A percentile compares a stretch with the other conserved stretches of the same genome.
Conservation (phyloP, 495 filamentous ascomycete genomes). For the Aspergillus bertholletiae region DNA sequence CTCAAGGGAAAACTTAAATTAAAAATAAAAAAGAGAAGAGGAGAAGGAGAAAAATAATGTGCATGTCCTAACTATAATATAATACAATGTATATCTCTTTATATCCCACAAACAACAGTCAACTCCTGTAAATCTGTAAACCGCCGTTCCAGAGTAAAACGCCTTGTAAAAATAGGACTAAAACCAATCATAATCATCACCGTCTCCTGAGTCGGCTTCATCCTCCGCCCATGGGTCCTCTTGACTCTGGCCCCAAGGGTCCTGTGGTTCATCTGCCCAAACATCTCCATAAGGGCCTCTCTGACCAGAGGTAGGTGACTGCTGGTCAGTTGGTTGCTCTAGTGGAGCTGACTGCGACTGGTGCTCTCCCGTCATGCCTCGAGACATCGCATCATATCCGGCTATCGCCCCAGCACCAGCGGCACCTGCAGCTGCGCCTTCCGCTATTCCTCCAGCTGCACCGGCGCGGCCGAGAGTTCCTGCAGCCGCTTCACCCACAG, state of each 20-base stretch:
- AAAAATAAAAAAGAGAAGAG: not conserved
- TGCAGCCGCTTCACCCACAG: constrained; percentile 37
- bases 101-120: constrained; percentile 6
- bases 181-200: constrained; percentile 38
- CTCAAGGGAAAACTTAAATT: too few relatives aligned
- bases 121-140: not conserved
- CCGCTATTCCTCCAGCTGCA: constrained; percentile 36
- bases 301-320: constrained; percentile 10
- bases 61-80: constrained; percentile 2
- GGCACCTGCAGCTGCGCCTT: constrained; percentile 38
- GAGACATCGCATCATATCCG: constrained; percentile 63
- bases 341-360: constrained; percentile 22
- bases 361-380: constrained; percentile 31
- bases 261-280: constrained; percentile 25
- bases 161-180: constrained; percentile 5
- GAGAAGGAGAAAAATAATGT: not conserved
- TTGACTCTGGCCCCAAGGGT: constrained; percentile 31
- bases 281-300: constrained; percentile 22
- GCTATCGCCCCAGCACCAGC: constrained; percentile 58
- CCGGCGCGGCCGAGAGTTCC: constrained; percentile 31
- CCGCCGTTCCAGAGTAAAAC: not conserved
- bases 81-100: constrained; percentile 12
- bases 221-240: constrained; percentile 35
- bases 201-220: constrained; percentile 27
- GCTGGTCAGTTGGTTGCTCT: constrained; percentile 13